phyloP scores from a whole-genome alignment of 345 rosid species.

The Populus nigra region DNA sequence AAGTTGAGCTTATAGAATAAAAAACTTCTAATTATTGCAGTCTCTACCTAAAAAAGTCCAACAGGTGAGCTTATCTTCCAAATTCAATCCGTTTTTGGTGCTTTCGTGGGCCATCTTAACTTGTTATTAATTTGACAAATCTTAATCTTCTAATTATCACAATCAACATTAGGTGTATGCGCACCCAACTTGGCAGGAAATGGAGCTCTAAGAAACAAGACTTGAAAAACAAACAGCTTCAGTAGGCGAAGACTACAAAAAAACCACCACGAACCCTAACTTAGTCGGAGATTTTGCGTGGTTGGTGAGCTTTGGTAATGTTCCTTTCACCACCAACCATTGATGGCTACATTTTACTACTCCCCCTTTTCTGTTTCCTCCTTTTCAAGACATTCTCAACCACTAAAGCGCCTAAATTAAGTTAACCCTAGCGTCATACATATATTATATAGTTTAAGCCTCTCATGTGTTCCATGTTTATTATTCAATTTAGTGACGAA shows the following conservation, averaged over 20 bases:
- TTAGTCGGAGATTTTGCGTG: background rate
- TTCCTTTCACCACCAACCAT: slow-evolving; percentile 30
- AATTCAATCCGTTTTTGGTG: background rate
- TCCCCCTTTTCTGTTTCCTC: background rate
- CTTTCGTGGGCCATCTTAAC: background rate
- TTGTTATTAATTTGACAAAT: background rate
- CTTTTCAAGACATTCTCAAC: background rate
- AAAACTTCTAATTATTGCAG: no score
- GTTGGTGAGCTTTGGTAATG: background rate
- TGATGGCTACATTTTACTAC: slow-evolving; percentile 32
- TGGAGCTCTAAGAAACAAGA: background rate
- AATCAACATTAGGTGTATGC: background rate
- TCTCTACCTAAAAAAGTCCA: background rate
- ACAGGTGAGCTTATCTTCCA: background rate
- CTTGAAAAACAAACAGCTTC: background rate
- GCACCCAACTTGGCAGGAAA: background rate
- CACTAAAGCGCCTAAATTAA: background rate
- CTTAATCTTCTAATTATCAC: background rate
- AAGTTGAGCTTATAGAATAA: no score
- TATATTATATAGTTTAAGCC: background rate
- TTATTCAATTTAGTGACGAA: background rate
- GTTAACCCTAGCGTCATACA: no score
- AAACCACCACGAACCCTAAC: slow-evolving; percentile 19
- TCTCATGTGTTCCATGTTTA: background rate
- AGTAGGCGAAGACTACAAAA: background rate